phyloP scores from a whole-genome alignment of 495 filamentous ascomycete species.

The Tetracladium marchalianum region DNA sequence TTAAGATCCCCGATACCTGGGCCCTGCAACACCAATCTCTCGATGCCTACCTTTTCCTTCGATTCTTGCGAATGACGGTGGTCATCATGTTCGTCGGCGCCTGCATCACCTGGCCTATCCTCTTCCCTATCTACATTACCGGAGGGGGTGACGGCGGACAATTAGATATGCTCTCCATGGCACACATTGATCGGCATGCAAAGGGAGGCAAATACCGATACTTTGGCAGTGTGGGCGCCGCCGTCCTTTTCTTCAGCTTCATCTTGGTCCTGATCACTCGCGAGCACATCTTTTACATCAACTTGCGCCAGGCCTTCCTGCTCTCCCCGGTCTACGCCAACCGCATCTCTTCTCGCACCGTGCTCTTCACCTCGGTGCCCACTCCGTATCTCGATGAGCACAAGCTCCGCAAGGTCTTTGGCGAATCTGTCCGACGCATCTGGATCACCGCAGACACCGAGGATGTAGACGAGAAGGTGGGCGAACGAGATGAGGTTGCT shows the following conservation, averaged over 20 bases:
- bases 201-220: conserved; percentile 40
- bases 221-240: conserved; percentile 68
- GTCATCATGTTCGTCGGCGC: conserved; percentile 71
- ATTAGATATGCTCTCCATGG: conserved; percentile 69
- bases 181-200: conserved; percentile 51
- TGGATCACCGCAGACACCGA: conserved; percentile 79
- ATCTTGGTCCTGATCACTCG: conserved; percentile 83
- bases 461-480: conserved; percentile 74
- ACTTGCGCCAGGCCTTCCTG: conserved; percentile 88
- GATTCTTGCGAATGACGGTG: conserved; percentile 67
- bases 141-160: conserved; percentile 56
- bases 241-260: conserved; percentile 74
- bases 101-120: conserved; percentile 71
- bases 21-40: conserved; percentile 83
- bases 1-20: conserved; percentile 70
- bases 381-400: conserved; percentile 59
- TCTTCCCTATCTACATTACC: conserved; percentile 81
- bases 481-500: conserved; percentile 73
- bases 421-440: conserved; percentile 66
- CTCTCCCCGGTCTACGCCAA: conserved; percentile 79
- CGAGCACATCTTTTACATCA: conserved; percentile 91
- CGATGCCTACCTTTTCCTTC: conserved; percentile 80
- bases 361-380: conserved; percentile 85
- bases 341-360: conserved; percentile 87
- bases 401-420: conserved; percentile 71